Evolutionary conservation across 192 early-diverging fungal species (phyloP).

Genomic region (Podila verticillata): DNA sequence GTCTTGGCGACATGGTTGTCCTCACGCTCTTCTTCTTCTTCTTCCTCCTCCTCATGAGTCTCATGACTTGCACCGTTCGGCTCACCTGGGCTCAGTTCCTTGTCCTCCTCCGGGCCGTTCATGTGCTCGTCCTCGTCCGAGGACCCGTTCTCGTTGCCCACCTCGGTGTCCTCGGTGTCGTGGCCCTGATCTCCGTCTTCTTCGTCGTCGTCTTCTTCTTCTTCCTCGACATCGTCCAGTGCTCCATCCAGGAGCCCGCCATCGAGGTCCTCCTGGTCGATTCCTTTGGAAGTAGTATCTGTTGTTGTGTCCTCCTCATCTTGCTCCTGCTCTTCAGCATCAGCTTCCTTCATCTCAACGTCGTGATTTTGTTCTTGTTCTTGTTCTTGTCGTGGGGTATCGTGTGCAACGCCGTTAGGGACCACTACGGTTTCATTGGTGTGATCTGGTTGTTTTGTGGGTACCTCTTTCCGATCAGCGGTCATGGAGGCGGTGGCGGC

Average conservation of each 20-base stretch:
- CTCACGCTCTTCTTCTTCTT: conserved; percentile 19
- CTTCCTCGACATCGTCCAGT: conserved; percentile 18
- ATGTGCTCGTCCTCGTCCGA: conserved; percentile 36
- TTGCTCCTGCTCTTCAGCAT: too few relatives aligned
- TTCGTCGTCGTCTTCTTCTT: conserved; percentile 14
- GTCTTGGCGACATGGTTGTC: too few relatives aligned
- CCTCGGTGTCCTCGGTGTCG: conserved; percentile 48
- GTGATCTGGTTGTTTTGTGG: too few relatives aligned
- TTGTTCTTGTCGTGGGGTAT: too few relatives aligned
- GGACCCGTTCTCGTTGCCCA: conserved; percentile 26
- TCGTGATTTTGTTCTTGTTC: too few relatives aligned
- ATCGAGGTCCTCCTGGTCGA: conserved; percentile 42
- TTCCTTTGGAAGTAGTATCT: conserved; percentile 4
- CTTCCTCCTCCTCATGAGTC: neutral
- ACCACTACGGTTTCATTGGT: too few relatives aligned
- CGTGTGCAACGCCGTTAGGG: too few relatives aligned
- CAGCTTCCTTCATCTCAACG: too few relatives aligned
- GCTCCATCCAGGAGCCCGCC: conserved; percentile 45
- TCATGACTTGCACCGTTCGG: neutral
- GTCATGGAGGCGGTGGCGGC: too few relatives aligned
- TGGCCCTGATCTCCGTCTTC: conserved; percentile 42
- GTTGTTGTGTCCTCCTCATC: neutral
- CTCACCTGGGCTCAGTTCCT: neutral
- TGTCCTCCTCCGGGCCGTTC: neutral
- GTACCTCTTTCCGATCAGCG: too few relatives aligned